These are phyloP conservation scores for Trifolium repens DNA, from an alignment of 306 rosid species.

Conservation along the genomic window DNA sequence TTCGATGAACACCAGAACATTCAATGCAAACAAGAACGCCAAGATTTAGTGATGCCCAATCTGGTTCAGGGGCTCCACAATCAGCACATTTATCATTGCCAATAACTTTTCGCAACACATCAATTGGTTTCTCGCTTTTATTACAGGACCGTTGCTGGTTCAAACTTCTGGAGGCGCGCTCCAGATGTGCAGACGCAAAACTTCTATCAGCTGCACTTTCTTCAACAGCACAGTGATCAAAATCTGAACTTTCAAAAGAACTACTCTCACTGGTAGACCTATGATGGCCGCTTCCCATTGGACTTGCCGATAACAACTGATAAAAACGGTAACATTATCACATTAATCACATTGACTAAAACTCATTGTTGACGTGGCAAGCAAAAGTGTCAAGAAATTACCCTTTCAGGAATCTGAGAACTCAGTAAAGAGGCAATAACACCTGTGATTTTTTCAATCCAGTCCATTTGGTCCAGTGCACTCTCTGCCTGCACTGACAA, in stretches of 20 bases:
- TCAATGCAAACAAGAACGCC: constrained; percentile 99
- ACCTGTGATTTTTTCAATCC: constrained; percentile 99
- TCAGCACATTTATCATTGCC: constrained; percentile 98
- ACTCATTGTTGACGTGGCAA: constrained; percentile 30
- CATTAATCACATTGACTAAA: constrained; percentile 41
- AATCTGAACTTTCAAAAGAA: constrained; percentile 97
- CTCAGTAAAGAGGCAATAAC: constrained; percentile 98
- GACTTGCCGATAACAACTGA: constrained; percentile 90
- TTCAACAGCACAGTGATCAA: constrained; percentile 80
- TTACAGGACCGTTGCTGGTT: constrained; percentile 76
- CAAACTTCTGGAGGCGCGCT: constrained; percentile 76
- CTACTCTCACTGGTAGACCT: constrained; percentile 98
- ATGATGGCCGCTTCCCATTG: constrained; percentile 93
- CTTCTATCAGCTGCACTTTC: constrained; percentile 79
- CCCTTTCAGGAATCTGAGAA: constrained; percentile 98
- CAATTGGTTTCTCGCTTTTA: constrained; percentile 94
- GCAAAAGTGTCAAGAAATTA: constrained; percentile 47
- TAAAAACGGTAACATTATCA: constrained; percentile 35
- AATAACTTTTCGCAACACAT: constrained; percentile 75
- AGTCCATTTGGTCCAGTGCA: constrained; percentile 99
- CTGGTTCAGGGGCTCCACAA: constrained; percentile 97
- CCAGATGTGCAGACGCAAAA: constrained; percentile 57
- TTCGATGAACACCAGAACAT: constrained; percentile 99
- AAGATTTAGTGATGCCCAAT: constrained; percentile 98
- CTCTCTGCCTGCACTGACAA: constrained; percentile 99